Evolutionary conservation across 2,329 filamentous ascomycete genomes (phyloP).

Genomic region (Penicillium sp.): DNA sequence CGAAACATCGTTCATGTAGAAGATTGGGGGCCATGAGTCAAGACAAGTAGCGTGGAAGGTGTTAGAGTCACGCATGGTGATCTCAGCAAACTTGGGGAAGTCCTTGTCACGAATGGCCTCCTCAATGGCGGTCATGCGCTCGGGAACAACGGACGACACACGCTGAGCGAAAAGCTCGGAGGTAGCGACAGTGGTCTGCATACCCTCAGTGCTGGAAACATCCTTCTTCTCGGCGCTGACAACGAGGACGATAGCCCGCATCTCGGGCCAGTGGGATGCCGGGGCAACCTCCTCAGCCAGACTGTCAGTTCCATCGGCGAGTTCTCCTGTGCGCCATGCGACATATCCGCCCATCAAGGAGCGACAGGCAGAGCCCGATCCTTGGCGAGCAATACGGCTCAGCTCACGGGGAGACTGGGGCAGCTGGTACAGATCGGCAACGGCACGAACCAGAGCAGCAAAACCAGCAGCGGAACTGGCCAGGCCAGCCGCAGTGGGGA

Average conservation of each 20-base stretch:
- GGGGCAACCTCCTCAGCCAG: conserved; percentile 85
- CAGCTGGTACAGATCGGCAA: conserved; percentile 88
- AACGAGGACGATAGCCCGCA: conserved; percentile 89
- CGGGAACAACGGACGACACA: conserved; percentile 73
- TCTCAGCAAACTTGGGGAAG: conserved; percentile 81
- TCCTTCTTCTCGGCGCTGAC: conserved; percentile 94
- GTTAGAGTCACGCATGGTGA: conserved; percentile 97
- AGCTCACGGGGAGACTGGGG: conserved; percentile 79
- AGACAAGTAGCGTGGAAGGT: conserved; percentile 93
- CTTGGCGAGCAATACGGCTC: conserved; percentile 85
- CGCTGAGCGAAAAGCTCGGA: conserved; percentile 82
- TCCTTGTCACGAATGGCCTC: conserved; percentile 74
- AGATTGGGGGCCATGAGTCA: conserved; percentile 95
- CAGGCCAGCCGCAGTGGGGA: conserved; percentile 93
- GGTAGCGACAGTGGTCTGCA: conserved; percentile 95
- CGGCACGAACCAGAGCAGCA: conserved; percentile 69
- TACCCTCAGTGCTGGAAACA: conserved; percentile 86
- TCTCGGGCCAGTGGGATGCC: conserved; percentile 88
- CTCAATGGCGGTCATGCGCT: conserved; percentile 82
- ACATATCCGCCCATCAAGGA: conserved; percentile 94
- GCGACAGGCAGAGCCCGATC: conserved; percentile 90
- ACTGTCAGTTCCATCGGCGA: conserved; percentile 79
- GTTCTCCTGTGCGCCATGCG: conserved; percentile 81
- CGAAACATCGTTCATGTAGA: conserved; percentile 96
- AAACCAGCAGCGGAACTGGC: conserved; percentile 66